These are phyloP conservation scores for Bassia scoparia DNA, from an alignment of 148 eudicot genomes.

Conservation along the genomic window DNA sequence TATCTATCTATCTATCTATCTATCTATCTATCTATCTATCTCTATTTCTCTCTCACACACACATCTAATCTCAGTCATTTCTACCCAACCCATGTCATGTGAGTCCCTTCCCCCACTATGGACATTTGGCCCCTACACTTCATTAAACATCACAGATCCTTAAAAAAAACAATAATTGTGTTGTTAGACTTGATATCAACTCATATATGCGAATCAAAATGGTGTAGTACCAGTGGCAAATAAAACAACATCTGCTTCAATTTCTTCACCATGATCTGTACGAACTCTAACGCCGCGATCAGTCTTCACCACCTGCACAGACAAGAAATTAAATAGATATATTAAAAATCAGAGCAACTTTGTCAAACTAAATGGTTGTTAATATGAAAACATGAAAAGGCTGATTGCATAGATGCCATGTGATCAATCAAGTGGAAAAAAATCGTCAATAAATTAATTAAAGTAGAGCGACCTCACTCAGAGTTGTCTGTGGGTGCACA, in stretches of 20 bases:
- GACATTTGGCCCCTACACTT: too few relatives aligned
- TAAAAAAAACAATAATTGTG: too few relatives aligned
- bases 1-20: too few relatives aligned
- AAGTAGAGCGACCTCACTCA: conserved; percentile 59
- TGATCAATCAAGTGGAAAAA: conserved; percentile 3
- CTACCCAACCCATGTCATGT: too few relatives aligned
- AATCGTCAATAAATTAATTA: neutral
- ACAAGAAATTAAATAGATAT: neutral
- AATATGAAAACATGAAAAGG: neutral
- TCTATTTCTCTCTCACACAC: too few relatives aligned
- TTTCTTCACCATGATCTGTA: conserved; percentile 91
- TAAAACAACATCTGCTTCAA: conserved; percentile 84
- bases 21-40: too few relatives aligned
- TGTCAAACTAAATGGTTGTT: neutral
- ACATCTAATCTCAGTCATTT: too few relatives aligned
- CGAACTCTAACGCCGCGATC: conserved; percentile 71
- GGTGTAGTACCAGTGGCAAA: conserved; percentile 79
- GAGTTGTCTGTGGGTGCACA: conserved; percentile 67
- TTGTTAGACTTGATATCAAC: neutral
- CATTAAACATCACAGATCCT: too few relatives aligned
- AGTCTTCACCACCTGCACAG: conserved; percentile 62
- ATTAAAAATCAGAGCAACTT: neutral
- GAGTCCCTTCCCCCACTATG: neutral
- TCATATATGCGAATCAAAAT: neutral
- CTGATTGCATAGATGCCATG: neutral